Conservation (phyloP, 202 grass and related monocot genomes). For the Brachypodium distachyon region DNA sequence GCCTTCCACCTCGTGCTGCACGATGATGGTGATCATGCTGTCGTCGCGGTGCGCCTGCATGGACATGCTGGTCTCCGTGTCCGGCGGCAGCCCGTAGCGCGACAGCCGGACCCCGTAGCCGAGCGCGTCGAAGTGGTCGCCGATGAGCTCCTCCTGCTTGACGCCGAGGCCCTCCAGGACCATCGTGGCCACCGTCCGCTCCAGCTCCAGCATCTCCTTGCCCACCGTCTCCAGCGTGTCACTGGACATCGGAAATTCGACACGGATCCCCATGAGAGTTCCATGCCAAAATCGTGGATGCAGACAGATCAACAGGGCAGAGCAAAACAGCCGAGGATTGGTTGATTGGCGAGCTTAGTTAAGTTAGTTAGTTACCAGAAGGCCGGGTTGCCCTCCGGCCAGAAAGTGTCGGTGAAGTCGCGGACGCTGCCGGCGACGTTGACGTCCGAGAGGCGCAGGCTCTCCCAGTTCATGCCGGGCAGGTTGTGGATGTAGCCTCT, state of each 20-base stretch:
- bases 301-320: not conserved
- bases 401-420: conserved; percentile 18
- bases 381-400: conserved; percentile 38
- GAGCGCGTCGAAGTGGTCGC: conserved; percentile 5
- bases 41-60: conserved; percentile 24
- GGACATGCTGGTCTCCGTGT: conserved; percentile 20
- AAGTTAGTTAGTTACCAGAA: conserved; percentile 52
- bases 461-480: conserved; percentile 35
- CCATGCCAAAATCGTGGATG: not conserved
- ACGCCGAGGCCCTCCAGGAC: conserved; percentile 40
- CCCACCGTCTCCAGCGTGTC: conserved; percentile 17
- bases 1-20: conserved; percentile 49
- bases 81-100: conserved; percentile 18
- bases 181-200: conserved; percentile 42
- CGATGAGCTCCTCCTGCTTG: not conserved
- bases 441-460: conserved; percentile 25
- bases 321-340: no score
- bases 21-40: conserved; percentile 24
- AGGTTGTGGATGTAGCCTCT: conserved; percentile 36
- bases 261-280: not conserved
- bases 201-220: conserved; percentile 18
- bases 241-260: not conserved
- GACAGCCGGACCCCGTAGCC: conserved; percentile 8
- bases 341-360: no score
- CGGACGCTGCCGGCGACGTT: conserved; percentile 3